A percentile compares a stretch with the other conserved stretches of the same genome.
Conservation (phyloP, 805 yeast species). For the Jamesozyma lodderae region DNA sequence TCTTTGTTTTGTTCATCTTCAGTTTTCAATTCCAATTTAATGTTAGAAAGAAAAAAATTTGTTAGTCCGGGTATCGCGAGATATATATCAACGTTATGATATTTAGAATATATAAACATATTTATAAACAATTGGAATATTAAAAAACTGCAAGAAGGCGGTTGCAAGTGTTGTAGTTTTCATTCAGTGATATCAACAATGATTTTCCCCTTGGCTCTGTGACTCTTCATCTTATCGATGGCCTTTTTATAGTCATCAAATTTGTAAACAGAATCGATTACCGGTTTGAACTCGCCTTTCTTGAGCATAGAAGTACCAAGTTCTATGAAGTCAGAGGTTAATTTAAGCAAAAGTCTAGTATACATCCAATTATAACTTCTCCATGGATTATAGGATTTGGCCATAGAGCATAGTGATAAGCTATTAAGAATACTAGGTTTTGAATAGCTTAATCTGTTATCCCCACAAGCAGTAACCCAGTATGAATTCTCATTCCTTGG, state of each 20-base stretch:
- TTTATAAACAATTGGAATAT: too few species aligned
- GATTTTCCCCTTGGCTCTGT: slow-evolving; percentile 55
- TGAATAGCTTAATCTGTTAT: slow-evolving; percentile 30
- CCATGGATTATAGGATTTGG: slow-evolving; percentile 18
- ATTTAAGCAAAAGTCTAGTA: slow-evolving; percentile 8
- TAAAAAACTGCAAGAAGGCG: too few species aligned
- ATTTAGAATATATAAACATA: too few species aligned
- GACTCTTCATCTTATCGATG: slow-evolving; percentile 36
- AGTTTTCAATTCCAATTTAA: too few species aligned
- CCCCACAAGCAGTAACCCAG: slow-evolving; percentile 52
- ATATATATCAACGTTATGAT: too few species aligned
- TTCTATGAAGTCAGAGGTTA: slow-evolving; percentile 11
- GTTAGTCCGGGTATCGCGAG: too few species aligned
- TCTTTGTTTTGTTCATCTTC: too few species aligned
- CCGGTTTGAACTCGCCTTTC: slow-evolving; percentile 32
- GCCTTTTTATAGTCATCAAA: slow-evolving; percentile 46
- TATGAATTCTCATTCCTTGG: slow-evolving; percentile 39
- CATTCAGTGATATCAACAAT: too few species aligned
- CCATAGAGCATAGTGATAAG: slow-evolving; percentile 8
- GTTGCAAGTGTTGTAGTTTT: too few species aligned
- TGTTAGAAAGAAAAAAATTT: too few species aligned
- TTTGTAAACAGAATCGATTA: slow-evolving; percentile 45
- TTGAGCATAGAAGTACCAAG: slow-evolving; percentile 18
- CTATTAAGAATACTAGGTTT: slow-evolving; percentile 4
- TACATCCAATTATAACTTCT: slow-evolving; percentile 31